Percentiles rank a stretch among this genome's conserved stretches.
Evolutionary conservation across 352 stramenopile genomes (phyloP).

Genomic region (Phytophthora macrochlamydospora): DNA sequence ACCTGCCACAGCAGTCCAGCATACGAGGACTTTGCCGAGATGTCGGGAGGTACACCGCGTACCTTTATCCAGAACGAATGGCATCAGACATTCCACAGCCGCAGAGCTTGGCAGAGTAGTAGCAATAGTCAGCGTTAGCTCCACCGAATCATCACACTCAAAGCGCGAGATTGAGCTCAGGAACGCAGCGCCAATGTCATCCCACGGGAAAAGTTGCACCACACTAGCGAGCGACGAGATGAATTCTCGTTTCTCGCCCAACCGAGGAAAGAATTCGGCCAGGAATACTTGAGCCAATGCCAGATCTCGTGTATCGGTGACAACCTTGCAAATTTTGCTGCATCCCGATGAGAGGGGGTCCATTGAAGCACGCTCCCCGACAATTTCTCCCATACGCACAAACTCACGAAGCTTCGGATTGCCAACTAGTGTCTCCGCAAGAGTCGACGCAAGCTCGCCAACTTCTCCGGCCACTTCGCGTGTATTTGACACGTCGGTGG

Average conservation of each 20-base stretch:
- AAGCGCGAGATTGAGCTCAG: background rate
- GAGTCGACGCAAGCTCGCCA: conserved; percentile 5
- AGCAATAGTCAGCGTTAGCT: background rate
- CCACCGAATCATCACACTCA: background rate
- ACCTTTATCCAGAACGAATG: too few species aligned
- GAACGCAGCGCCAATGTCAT: background rate
- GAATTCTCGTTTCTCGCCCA: background rate
- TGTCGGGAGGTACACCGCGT: too few species aligned
- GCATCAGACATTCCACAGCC: too few species aligned
- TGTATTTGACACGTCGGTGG: conserved; percentile 2
- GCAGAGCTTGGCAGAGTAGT: too few species aligned
- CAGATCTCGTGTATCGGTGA: background rate
- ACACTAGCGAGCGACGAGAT: background rate
- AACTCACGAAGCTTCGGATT: conserved; percentile 1
- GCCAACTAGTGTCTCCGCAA: background rate
- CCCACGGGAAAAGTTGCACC: background rate
- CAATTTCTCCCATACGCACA: background rate
- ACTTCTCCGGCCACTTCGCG: conserved; percentile 2
- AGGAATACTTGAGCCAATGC: background rate
- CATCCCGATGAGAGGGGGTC: background rate
- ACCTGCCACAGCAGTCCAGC: too few species aligned
- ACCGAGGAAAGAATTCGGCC: background rate
- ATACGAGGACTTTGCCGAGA: too few species aligned
- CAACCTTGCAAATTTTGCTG: background rate
- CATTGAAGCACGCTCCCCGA: background rate